These are phyloP conservation scores for Colletotrichum lupini DNA, from an alignment of 2,329 filamentous ascomycete genomes.

Conservation along the genomic window DNA sequence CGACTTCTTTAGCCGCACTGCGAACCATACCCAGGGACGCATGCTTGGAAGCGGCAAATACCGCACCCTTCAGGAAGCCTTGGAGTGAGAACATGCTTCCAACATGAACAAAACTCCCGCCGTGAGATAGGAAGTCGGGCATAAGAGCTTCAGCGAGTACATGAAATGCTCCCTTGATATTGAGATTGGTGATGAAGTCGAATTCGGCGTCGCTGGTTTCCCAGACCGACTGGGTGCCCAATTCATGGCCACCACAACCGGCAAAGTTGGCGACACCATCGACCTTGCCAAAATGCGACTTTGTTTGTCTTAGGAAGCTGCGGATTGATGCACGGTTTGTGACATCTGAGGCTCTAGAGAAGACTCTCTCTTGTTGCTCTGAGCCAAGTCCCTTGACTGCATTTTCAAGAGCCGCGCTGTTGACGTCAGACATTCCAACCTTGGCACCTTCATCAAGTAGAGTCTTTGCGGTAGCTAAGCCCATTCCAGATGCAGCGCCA, in stretches of 20 bases:
- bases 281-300: conserved; percentile 5
- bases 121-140: not conserved
- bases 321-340: conserved; percentile 6
- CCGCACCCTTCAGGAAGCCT: conserved; percentile 22
- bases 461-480: conserved; percentile 5
- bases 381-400: not conserved
- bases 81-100: conserved; percentile 28
- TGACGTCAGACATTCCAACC: conserved; percentile 16
- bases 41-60: conserved; percentile 24
- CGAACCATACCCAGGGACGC: conserved; percentile 20
- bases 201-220: conserved; percentile 19
- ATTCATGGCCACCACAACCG: conserved; percentile 18
- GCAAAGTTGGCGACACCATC: conserved; percentile 27
- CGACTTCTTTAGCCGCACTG: conserved; percentile 25
- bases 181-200: conserved; percentile 24
- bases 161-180: conserved; percentile 20
- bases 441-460: conserved; percentile 18
- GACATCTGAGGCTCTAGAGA: not conserved
- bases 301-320: not conserved
- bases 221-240: conserved; percentile 21
- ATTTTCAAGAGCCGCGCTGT: not conserved
- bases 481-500: conserved; percentile 25
- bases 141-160: conserved; percentile 21
- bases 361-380: conserved; percentile 2
- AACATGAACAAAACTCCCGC: conserved; percentile 26